Percentiles rank a stretch among this genome's conserved stretches.
Evolutionary conservation across 169 alveolate genomes (phyloP).

Genomic region (Plasmodium gallinaceum): DNA sequence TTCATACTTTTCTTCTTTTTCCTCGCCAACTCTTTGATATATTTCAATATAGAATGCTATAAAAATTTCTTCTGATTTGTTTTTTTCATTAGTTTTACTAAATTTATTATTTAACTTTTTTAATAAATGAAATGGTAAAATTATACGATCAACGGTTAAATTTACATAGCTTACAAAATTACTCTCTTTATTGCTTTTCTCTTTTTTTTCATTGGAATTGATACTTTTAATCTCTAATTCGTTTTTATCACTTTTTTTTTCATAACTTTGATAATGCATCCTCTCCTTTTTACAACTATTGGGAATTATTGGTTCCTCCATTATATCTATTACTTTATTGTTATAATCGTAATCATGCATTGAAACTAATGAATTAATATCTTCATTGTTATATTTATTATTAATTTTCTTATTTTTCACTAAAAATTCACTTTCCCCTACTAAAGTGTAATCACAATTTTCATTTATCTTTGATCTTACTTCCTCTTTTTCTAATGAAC

Average conservation of each 20-base stretch:
- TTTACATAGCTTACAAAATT: not conserved
- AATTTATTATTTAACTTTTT: not conserved
- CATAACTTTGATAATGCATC: not conserved
- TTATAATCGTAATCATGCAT: no score
- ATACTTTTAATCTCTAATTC: not conserved
- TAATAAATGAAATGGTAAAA: conserved; percentile 8
- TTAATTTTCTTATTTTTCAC: no score
- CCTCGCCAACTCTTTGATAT: not conserved
- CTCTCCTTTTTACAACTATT: not conserved
- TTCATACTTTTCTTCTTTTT: not conserved
- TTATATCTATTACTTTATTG: no score
- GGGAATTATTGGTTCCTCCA: no score
- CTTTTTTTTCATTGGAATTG: not conserved
- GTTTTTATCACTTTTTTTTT: not conserved
- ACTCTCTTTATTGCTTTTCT: not conserved
- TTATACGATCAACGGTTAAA: conserved; percentile 16
- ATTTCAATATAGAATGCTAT: conserved; percentile 59
- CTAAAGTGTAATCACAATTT: no score
- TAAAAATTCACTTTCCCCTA: no score
- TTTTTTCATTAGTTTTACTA: not conserved
- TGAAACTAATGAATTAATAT: no score
- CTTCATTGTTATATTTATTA: no score
- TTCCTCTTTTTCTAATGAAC: no score
- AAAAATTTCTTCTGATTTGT: conserved; percentile 8
- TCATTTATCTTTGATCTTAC: no score